Conservation (phyloP, 75 land plant genomes). For the Cryptomeria japonica region DNA sequence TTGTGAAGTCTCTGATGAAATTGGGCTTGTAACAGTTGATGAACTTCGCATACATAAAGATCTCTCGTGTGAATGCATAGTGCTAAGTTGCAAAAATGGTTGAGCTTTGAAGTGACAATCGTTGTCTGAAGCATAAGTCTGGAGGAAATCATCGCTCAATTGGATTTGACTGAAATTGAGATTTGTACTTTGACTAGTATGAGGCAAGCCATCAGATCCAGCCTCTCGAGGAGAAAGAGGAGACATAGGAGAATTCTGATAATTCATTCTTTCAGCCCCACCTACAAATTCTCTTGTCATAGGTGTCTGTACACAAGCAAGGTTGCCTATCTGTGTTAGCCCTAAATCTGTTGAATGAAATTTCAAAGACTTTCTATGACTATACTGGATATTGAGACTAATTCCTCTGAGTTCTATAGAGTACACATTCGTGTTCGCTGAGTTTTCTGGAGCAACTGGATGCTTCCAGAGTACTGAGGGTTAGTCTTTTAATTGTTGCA, state of each 20-base stretch:
- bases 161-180: conserved; percentile 26
- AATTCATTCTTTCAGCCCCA: conserved; percentile 11
- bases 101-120: conserved; percentile 7
- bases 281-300: conserved; percentile 9
- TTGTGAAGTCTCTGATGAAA: conserved; percentile 3
- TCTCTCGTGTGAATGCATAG: not conserved
- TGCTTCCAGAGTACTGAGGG: not conserved
- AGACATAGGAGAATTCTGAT: conserved; percentile 55
- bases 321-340: conserved; percentile 18
- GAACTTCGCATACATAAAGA: not conserved
- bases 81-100: not conserved
- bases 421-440: conserved; percentile 18
- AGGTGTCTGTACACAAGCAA: not conserved
- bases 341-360: conserved; percentile 19
- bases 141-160: conserved; percentile 27
- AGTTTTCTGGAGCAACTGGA: conserved; percentile 8
- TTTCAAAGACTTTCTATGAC: conserved; percentile 8
- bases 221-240: conserved; percentile 53
- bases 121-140: conserved; percentile 3
- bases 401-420: conserved; percentile 17
- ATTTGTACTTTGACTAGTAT: conserved; percentile 40
- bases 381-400: conserved; percentile 16
- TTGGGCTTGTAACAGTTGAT: conserved; percentile 6
- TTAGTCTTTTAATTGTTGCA: not conserved
- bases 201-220: conserved; percentile 21